phyloP scores from a whole-genome alignment of 2,329 filamentous ascomycete genomes.

The Incumbomyces lentus region DNA sequence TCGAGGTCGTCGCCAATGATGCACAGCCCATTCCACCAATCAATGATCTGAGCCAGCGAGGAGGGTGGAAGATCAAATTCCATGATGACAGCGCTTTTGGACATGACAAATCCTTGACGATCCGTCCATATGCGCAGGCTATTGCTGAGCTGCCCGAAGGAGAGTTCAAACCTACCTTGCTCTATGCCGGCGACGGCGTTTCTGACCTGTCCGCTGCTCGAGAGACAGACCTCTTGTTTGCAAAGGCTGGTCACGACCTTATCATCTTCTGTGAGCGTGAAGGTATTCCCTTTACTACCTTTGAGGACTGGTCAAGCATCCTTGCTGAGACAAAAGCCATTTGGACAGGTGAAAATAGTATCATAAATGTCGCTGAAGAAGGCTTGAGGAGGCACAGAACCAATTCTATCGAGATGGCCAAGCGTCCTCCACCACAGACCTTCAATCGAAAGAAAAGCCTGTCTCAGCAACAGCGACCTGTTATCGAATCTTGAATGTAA shows the following conservation, averaged over 20 bases:
- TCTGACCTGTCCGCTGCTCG: constrained; percentile 84
- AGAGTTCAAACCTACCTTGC: constrained; percentile 63
- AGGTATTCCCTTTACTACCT: constrained; percentile 76
- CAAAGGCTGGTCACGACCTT: constrained; percentile 82
- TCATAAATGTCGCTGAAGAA: constrained; percentile 55
- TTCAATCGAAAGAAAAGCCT: constrained; percentile 6
- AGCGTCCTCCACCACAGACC: neutral
- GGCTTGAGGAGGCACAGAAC: constrained; percentile 17
- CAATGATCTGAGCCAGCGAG: constrained; percentile 65
- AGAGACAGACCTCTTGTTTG: constrained; percentile 88
- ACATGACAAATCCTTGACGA: constrained; percentile 92
- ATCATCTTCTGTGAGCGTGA: constrained; percentile 77
- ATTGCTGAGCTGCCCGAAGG: constrained; percentile 47
- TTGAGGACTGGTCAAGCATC: constrained; percentile 75
- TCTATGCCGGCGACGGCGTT: constrained; percentile 92
- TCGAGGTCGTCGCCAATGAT: constrained; percentile 86
- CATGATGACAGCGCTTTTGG: constrained; percentile 74
- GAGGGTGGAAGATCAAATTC: constrained; percentile 79
- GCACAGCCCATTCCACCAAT: constrained; percentile 55
- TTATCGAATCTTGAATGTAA: no score
- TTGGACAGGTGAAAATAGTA: constrained; percentile 57
- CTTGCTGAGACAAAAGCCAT: constrained; percentile 67
- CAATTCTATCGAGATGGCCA: constrained; percentile 7
- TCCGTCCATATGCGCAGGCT: constrained; percentile 65
- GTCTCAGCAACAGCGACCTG: constrained; percentile 2